Evolutionary conservation across 805 yeast species (phyloP).

Genomic region (Starmera amethionina): DNA sequence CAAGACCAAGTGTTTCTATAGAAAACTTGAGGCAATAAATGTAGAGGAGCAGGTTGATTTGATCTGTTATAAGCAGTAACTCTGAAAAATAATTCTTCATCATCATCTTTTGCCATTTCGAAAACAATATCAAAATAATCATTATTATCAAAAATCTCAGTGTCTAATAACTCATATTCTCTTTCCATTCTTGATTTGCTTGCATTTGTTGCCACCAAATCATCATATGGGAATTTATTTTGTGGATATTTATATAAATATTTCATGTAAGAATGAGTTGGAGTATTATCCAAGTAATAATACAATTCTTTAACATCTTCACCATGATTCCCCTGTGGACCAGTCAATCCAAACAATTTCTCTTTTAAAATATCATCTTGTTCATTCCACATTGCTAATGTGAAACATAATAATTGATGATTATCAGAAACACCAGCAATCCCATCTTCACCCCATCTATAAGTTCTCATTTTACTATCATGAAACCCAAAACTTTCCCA

Average conservation of each 20-base stretch:
- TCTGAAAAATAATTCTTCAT: slow-evolving; percentile 72
- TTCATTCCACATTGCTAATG: slow-evolving; percentile 90
- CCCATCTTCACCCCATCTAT: slow-evolving; percentile 96
- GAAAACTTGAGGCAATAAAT: slow-evolving; percentile 73
- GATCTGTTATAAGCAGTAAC: slow-evolving; percentile 84
- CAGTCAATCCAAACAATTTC: slow-evolving; percentile 79
- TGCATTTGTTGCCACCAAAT: slow-evolving; percentile 58
- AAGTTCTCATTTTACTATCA: slow-evolving; percentile 69
- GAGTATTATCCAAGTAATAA: slow-evolving; percentile 84
- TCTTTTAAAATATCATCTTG: slow-evolving; percentile 80
- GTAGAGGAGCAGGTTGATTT: slow-evolving; percentile 77
- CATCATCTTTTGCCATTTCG: slow-evolving; percentile 82
- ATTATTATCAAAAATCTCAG: slow-evolving; percentile 54
- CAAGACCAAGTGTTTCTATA: slow-evolving; percentile 93
- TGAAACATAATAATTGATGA: slow-evolving; percentile 64
- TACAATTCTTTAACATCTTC: slow-evolving; percentile 87
- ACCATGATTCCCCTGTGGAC: slow-evolving; percentile 92
- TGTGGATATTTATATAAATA: slow-evolving; percentile 92
- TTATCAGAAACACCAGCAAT: slow-evolving; percentile 83
- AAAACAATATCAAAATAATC: slow-evolving; percentile 78
- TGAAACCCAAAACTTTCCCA: slow-evolving; percentile 87
- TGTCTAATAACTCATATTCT: slow-evolving; percentile 80
- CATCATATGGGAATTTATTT: slow-evolving; percentile 68
- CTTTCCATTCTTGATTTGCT: slow-evolving; percentile 54
- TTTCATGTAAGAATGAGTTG: slow-evolving; percentile 89